These are phyloP conservation scores for Cystobasidium onofrii DNA, from an alignment of 768 basidiomycete genomes.

Conservation along the genomic window DNA sequence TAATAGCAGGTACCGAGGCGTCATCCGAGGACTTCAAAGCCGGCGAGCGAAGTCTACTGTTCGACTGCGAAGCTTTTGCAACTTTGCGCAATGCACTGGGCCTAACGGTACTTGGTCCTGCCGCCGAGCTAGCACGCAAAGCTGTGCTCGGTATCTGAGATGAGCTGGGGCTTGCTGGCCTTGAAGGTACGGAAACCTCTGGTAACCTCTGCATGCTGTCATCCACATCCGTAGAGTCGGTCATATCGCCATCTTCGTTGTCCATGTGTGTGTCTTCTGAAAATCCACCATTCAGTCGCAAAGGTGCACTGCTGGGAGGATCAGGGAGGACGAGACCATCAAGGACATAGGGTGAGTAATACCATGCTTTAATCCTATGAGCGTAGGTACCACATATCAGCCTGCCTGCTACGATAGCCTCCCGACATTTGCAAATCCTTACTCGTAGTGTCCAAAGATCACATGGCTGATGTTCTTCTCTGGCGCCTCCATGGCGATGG, in stretches of 20 bases:
- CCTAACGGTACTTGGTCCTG: background rate
- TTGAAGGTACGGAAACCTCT: background rate
- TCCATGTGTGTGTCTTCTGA: background rate
- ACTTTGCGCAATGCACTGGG: background rate
- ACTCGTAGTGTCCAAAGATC: conserved; percentile 28
- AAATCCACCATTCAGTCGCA: conserved; percentile 13
- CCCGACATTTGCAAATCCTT: background rate
- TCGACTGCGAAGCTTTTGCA: background rate
- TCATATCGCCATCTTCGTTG: background rate
- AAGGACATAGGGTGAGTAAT: conserved; percentile 27
- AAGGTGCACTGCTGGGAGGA: background rate
- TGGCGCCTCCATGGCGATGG: background rate
- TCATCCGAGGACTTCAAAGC: background rate
- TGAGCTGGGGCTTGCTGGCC: background rate
- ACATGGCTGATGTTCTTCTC: conserved; percentile 9
- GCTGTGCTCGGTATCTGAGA: background rate
- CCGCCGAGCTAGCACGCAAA: background rate
- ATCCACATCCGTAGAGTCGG: conserved; percentile 11
- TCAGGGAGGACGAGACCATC: conserved; percentile 25
- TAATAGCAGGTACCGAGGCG: background rate
- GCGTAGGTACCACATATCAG: background rate
- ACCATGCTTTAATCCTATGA: conserved; percentile 28
- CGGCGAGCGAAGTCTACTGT: conserved; percentile 5
- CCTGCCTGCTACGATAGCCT: background rate
- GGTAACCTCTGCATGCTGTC: conserved; percentile 21